Conservation (phyloP, 352 stramenopile genomes). For the Pythium sp. region DNA sequence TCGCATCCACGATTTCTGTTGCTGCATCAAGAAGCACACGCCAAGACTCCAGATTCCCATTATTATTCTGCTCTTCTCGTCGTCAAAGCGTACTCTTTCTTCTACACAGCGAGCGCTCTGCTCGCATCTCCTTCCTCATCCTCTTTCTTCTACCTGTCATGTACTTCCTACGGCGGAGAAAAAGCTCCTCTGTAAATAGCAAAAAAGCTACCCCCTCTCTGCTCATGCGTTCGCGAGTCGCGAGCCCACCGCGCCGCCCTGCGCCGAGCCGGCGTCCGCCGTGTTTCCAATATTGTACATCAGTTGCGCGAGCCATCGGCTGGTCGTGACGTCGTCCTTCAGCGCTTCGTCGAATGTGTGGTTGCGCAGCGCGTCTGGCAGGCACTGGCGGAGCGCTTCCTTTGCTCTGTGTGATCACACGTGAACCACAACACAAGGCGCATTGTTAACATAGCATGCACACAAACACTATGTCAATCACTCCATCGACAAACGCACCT, state of each 20-base stretch:
- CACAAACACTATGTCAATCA: slow-evolving; percentile 4
- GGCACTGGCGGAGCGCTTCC: slow-evolving; percentile 95
- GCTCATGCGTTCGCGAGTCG: slow-evolving; percentile 20
- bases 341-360: slow-evolving; percentile 93
- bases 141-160: not conserved
- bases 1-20: not conserved
- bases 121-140: not conserved
- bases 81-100: not conserved
- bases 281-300: slow-evolving; percentile 87
- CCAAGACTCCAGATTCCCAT: too few relatives aligned
- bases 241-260: slow-evolving; percentile 17
- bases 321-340: slow-evolving; percentile 95
- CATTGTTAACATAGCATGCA: not conserved
- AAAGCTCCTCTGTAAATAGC: not conserved
- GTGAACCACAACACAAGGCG: not conserved
- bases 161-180: not conserved
- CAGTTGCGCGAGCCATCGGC: slow-evolving; percentile 95
- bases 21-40: not conserved
- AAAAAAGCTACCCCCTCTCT: slow-evolving; percentile 8
- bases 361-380: slow-evolving; percentile 93
- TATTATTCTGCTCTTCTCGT: too few relatives aligned
- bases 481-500: slow-evolving; percentile 8
- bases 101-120: not conserved
- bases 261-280: slow-evolving; percentile 12
- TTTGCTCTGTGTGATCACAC: slow-evolving; percentile 74